phyloP scores from a whole-genome alignment of 2,329 filamentous ascomycete genomes.

The Cladosporium austrohemisphaericum region DNA sequence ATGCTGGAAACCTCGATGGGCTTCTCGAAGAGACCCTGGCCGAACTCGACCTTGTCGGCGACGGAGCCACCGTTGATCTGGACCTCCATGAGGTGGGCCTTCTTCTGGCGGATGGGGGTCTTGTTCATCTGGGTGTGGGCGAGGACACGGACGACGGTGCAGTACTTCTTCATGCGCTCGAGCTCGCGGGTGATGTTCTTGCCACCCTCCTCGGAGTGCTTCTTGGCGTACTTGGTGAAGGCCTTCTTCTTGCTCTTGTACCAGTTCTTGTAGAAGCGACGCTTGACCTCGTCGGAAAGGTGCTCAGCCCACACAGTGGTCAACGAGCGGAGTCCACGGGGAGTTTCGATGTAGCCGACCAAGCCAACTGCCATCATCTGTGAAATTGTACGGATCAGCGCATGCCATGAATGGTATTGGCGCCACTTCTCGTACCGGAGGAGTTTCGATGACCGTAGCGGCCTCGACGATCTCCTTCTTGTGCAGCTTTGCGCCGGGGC shows the following conservation, averaged over 20 bases:
- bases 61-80: constrained; percentile 98
- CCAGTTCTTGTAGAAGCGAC: constrained; percentile 99
- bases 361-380: constrained; percentile 99
- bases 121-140: constrained; percentile 99
- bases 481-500: constrained; percentile 98
- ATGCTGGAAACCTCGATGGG: constrained; percentile 85
- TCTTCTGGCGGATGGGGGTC: constrained; percentile 99
- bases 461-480: constrained; percentile 97
- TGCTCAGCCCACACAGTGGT: constrained; percentile 99
- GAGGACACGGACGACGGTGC: constrained; percentile 97
- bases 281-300: constrained; percentile 96
- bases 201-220: constrained; percentile 92
- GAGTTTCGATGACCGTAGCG: constrained; percentile 83
- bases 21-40: constrained; percentile 97
- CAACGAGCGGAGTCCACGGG: constrained; percentile 97
- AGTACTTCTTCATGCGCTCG: constrained; percentile 99
- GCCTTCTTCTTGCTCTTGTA: constrained; percentile 99
- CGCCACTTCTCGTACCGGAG: constrained; percentile 63
- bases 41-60: constrained; percentile 95
- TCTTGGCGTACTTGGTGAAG: constrained; percentile 99
- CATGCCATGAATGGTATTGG: constrained; percentile 64
- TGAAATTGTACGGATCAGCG: constrained; percentile 37
- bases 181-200: constrained; percentile 92
- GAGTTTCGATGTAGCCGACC: constrained; percentile 99
- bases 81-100: constrained; percentile 99